Conservation (phyloP, 257 asterid genomes). For the Thymus quinquecostatus region DNA sequence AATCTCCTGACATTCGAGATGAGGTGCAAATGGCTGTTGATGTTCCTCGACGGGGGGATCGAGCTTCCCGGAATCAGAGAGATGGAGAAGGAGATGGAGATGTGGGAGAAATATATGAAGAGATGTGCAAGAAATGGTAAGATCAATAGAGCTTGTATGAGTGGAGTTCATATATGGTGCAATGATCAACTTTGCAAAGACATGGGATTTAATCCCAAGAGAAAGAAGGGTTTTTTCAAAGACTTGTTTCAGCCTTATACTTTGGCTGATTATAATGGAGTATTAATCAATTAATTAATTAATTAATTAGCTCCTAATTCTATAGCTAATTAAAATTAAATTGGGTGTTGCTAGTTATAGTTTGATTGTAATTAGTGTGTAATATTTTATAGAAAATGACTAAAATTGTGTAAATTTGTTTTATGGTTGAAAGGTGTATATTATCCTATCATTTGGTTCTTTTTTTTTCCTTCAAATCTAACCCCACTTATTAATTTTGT, state of each 20-base stretch:
- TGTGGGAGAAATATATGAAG: conserved; percentile 47
- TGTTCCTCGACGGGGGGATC: conserved; percentile 32
- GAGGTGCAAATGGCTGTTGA: conserved; percentile 42
- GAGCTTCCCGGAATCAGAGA: conserved; percentile 39
- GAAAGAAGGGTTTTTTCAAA: conserved; percentile 52
- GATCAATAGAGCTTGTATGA: conserved; percentile 44
- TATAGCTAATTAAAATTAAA: too few relatives aligned
- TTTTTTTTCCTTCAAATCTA: too few relatives aligned
- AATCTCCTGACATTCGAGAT: conserved; percentile 49
- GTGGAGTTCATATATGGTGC: conserved; percentile 49
- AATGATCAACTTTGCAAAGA: conserved; percentile 66
- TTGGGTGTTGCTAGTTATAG: too few relatives aligned
- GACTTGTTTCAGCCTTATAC: conserved; percentile 57
- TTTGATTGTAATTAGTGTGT: too few relatives aligned
- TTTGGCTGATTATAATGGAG: conserved; percentile 41
- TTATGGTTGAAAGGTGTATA: too few relatives aligned
- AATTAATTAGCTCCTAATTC: too few relatives aligned
- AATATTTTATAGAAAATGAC: too few relatives aligned
- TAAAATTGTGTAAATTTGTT: too few relatives aligned
- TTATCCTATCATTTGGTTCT: too few relatives aligned
- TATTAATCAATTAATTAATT: too few relatives aligned
- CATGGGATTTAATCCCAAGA: conserved; percentile 53
- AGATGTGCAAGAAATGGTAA: conserved; percentile 27
- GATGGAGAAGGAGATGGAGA: conserved; percentile 43
- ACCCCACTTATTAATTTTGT: too few relatives aligned